A percentile compares a stretch with the other conserved stretches of the same genome.
These are phyloP conservation scores for Taxawa tesnikishii DNA, from an alignment of 2,329 filamentous ascomycete species.

Conservation along the genomic window DNA sequence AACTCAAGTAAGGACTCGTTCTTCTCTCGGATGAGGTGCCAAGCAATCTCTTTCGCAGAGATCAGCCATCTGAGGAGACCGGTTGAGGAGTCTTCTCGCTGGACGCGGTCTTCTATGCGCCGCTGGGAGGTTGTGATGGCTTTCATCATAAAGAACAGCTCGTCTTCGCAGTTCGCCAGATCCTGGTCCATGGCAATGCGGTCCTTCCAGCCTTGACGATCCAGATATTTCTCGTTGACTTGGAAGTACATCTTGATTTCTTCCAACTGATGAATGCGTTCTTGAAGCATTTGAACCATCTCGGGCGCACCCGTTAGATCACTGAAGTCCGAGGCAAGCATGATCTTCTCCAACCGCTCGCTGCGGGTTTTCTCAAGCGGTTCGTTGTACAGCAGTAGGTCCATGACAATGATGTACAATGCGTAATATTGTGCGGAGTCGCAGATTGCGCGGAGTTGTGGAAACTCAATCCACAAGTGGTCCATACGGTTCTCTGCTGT, in stretches of 20 bases:
- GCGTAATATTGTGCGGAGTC: slow-evolving; percentile 97
- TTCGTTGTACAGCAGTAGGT: slow-evolving; percentile 91
- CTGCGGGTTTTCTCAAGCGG: slow-evolving; percentile 93
- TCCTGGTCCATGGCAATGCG: slow-evolving; percentile 81
- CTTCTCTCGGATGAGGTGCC: slow-evolving; percentile 84
- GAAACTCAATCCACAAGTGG: slow-evolving; percentile 93
- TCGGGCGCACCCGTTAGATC: slow-evolving; percentile 87
- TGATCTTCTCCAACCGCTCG: slow-evolving; percentile 94
- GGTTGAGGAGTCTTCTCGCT: slow-evolving; percentile 52
- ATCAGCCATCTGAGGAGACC: slow-evolving; percentile 86
- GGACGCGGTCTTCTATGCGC: slow-evolving; percentile 58
- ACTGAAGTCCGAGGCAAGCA: slow-evolving; percentile 96
- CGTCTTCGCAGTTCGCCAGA: slow-evolving; percentile 79
- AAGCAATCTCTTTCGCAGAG: slow-evolving; percentile 88
- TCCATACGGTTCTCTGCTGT: slow-evolving; percentile 64
- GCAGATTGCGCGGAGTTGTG: slow-evolving; percentile 84
- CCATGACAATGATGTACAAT: slow-evolving; percentile 94
- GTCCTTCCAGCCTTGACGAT: slow-evolving; percentile 85
- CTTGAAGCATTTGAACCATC: slow-evolving; percentile 83
- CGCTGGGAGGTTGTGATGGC: slow-evolving; percentile 94
- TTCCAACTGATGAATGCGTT: slow-evolving; percentile 83
- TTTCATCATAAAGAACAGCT: slow-evolving; percentile 99
- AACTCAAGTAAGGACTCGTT: slow-evolving; percentile 85
- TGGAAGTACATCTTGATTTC: slow-evolving; percentile 97
- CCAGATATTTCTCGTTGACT: slow-evolving; percentile 74